phyloP scores from a whole-genome alignment of 2,329 filamentous ascomycete genomes.

The Fusarium sp. region DNA sequence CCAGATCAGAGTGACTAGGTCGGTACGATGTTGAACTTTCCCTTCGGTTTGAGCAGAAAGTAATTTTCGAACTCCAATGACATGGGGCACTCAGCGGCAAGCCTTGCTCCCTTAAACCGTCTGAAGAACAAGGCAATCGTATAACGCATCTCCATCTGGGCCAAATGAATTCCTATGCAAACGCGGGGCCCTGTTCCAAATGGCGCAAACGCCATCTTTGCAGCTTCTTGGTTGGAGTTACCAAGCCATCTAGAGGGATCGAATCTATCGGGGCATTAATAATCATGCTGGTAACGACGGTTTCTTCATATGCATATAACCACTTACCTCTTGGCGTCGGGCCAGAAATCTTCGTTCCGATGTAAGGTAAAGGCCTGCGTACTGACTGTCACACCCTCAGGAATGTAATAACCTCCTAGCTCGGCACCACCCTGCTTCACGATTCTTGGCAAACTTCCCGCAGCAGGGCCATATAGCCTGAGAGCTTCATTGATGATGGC shows the following conservation, averaged over 20 bases:
- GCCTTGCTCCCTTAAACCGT: background rate
- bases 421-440: background rate
- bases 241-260: background rate
- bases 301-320: background rate
- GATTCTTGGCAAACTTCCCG: constrained; percentile 1
- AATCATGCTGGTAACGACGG: background rate
- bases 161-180: background rate
- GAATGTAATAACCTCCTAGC: constrained; percentile 1
- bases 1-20: background rate
- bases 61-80: background rate
- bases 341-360: background rate
- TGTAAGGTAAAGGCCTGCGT: constrained; percentile 8
- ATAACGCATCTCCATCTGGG: background rate
- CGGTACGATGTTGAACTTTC: background rate
- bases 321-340: background rate
- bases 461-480: constrained; percentile 16
- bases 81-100: background rate
- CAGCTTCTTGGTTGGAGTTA: background rate
- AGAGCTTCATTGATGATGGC: background rate
- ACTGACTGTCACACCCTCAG: background rate
- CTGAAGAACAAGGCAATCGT: background rate
- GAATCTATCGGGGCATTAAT: background rate
- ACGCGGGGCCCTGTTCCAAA: background rate
- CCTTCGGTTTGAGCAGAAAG: background rate
- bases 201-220: background rate